A percentile compares a stretch with the other conserved stretches of the same genome.
Evolutionary conservation across 1,284 basidiomycete species (phyloP).

Genomic region (Rhodofomes roseus): DNA sequence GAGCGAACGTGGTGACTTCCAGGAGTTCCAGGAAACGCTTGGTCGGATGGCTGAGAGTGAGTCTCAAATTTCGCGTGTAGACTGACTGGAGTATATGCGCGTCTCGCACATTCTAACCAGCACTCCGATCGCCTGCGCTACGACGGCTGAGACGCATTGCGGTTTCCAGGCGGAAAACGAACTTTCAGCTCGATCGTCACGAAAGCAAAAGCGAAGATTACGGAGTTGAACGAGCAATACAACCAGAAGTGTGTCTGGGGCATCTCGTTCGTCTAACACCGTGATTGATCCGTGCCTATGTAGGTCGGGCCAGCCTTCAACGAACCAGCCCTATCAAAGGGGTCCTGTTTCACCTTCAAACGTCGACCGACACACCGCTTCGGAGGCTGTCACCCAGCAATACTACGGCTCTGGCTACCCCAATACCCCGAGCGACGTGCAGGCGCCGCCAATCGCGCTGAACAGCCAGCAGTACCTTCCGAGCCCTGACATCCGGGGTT

Average conservation of each 20-base stretch:
- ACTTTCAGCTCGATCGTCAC: conserved; percentile 67
- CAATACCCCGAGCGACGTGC: not conserved
- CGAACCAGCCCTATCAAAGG: conserved; percentile 15
- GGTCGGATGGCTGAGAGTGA: conserved; percentile 72
- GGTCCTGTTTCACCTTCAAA: conserved; percentile 13
- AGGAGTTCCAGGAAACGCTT: conserved; percentile 70
- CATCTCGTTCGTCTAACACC: too few species aligned
- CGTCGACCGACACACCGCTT: conserved; percentile 22
- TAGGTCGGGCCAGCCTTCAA: conserved; percentile 10
- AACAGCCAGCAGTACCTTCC: not conserved
- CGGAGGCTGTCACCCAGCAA: conserved; percentile 18
- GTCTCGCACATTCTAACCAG: too few species aligned
- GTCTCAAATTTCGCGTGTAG: conserved; percentile 19
- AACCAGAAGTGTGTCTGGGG: conserved; percentile 20
- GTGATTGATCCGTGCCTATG: not conserved
- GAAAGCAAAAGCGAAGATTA: conserved; percentile 77
- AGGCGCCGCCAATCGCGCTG: conserved; percentile 9
- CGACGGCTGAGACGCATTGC: not conserved
- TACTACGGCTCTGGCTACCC: conserved; percentile 12
- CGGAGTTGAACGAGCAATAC: conserved; percentile 56
- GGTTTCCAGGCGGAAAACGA: conserved; percentile 63
- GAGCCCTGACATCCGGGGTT: conserved; percentile 8
- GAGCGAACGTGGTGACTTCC: conserved; percentile 41
- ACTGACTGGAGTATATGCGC: not conserved
- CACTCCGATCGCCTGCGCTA: not conserved